Conservation (phyloP, 2,329 filamentous ascomycete genomes). For the Alternaria sp. region DNA sequence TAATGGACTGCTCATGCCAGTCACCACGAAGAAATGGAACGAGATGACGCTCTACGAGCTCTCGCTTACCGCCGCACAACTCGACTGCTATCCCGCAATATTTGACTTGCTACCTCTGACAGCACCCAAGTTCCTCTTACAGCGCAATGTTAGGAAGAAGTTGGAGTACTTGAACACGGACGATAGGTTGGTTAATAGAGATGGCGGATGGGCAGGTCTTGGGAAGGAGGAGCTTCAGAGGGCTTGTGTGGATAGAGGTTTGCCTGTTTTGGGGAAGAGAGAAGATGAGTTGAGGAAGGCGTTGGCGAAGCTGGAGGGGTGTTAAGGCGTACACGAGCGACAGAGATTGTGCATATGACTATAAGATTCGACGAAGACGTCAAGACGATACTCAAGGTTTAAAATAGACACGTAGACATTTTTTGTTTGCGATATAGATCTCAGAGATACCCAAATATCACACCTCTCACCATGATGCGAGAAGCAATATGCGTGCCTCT, state of each 20-base stretch:
- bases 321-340: background rate
- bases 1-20: background rate
- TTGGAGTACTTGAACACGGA: slow-evolving; percentile 74
- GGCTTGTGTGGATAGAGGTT: slow-evolving; percentile 69
- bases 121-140: slow-evolving; percentile 60
- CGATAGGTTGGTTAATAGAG: slow-evolving; percentile 70
- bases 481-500: background rate
- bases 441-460: slow-evolving; percentile 1
- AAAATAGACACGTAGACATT: background rate
- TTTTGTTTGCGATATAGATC: background rate
- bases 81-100: slow-evolving; percentile 34
- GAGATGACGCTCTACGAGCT: slow-evolving; percentile 29
- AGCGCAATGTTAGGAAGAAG: slow-evolving; percentile 60
- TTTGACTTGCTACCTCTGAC: slow-evolving; percentile 55
- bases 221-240: slow-evolving; percentile 70
- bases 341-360: background rate
- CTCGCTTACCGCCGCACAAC: slow-evolving; percentile 25
- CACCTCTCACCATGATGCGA: background rate
- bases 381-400: background rate
- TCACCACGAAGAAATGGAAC: slow-evolving; percentile 5
- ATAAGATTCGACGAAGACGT: background rate
- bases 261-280: slow-evolving; percentile 37
- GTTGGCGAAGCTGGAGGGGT: slow-evolving; percentile 15
- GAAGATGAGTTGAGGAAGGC: slow-evolving; percentile 39
- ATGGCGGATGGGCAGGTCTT: slow-evolving; percentile 68